Conservation (phyloP, 805 yeast genomes). For the Pichia membranifaciens region DNA sequence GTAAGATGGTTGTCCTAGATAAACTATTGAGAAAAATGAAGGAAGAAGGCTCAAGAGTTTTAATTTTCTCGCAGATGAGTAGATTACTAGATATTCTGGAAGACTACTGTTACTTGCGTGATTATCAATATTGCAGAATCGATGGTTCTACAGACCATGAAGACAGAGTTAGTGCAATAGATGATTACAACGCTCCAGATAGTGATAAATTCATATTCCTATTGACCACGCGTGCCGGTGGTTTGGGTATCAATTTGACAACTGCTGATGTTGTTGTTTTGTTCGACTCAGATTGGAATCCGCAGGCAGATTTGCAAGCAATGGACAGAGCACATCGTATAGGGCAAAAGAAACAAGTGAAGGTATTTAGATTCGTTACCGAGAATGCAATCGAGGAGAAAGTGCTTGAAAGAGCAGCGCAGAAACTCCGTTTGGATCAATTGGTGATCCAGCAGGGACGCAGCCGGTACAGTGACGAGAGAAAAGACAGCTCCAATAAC, state of each 20-base stretch:
- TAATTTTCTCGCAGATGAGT: slow-evolving; percentile 92
- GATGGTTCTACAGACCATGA: slow-evolving; percentile 94
- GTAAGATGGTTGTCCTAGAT: slow-evolving; percentile 85
- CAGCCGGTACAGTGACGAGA: slow-evolving; percentile 34
- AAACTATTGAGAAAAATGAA: slow-evolving; percentile 68
- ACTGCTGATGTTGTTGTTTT: slow-evolving; percentile 86
- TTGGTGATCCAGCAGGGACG: slow-evolving; percentile 93
- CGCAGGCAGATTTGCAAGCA: slow-evolving; percentile 96
- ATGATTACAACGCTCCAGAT: slow-evolving; percentile 78
- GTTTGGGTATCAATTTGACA: slow-evolving; percentile 88
- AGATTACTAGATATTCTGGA: slow-evolving; percentile 84
- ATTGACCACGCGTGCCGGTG: slow-evolving; percentile 94
- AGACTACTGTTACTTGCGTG: slow-evolving; percentile 84
- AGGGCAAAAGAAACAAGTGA: slow-evolving; percentile 94
- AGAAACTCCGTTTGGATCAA: slow-evolving; percentile 85
- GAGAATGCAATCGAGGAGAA: slow-evolving; percentile 96
- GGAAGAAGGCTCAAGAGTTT: slow-evolving; percentile 77
- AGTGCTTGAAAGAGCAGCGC: slow-evolving; percentile 93
- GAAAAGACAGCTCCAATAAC: slow-evolving; percentile 33
- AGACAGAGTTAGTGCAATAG: slow-evolving; percentile 87
- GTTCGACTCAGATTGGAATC: slow-evolving; percentile 96
- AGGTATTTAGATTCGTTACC: slow-evolving; percentile 87
- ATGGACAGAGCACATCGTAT: slow-evolving; percentile 98
- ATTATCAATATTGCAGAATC: slow-evolving; percentile 80
- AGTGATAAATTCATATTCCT: slow-evolving; percentile 80